Evolutionary conservation across 2,329 filamentous ascomycete species (phyloP), one percentile per base, ranked within the genome.

Genomic region (Coleophoma crateriformis): DNA sequence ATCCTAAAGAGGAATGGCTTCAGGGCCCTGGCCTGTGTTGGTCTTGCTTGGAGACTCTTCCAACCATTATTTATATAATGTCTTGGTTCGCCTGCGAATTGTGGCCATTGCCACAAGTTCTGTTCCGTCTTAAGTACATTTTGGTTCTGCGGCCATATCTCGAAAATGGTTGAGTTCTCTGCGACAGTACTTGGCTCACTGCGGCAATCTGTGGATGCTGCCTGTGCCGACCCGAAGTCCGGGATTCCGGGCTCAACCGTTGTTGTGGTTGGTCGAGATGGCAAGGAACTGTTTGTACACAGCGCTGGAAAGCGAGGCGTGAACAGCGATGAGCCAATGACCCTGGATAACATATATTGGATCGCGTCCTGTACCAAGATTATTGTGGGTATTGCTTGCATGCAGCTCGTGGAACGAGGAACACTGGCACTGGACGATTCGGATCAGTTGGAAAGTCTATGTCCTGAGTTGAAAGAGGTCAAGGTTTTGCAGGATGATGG

Each of bases 341-440:
- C 74, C 0, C 65, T 81, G 1, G 81, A 87, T 32, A 80, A 69
- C 12, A 67, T 81, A 1, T 87, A 82, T 56, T 81, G 75, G 76
- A 72, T 82, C 8, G 78, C 78, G 0, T 78, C 75, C 0, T 79
- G 76, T 59, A 81, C 78, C 14, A 81, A 82, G 65, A 71, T 80
- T 67, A 64, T 82, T 12, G 66, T 70, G 0, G 76, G 70, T 0
- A 62, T 81, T 14, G 75, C 76, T 1, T 72, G 68, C 43, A 79
- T 82, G 77, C 77, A 81, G 61, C 68, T 79, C 0, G 77, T 81
- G 1, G 79, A 82, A 59, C 64, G 71, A 52, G 76, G 73, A 0
- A 55, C 62, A 12, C 51, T 81, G 15, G 62, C 54, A 1, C 64
- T 82, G 1, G 78, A 81, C 49, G 73, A 83, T 86, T 76, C 74